These are phyloP conservation scores for Flaveria bidentis DNA, from an alignment of 129 eudicot species.

Conservation along the genomic window DNA sequence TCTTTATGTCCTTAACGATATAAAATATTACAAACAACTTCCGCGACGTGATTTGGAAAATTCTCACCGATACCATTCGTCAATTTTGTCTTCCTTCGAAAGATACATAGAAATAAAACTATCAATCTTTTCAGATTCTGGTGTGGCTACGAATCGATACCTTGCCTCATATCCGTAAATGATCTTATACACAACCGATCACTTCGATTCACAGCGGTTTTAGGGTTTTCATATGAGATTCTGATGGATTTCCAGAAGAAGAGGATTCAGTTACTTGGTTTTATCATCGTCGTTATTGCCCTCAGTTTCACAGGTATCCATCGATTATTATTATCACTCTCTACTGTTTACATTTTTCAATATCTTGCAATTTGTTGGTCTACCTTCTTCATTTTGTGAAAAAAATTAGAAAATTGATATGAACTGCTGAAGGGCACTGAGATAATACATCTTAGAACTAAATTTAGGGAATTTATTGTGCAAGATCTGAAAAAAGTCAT, in stretches of 20 bases:
- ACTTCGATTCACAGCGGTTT: conserved; percentile 10
- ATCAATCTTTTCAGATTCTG: conserved; percentile 10
- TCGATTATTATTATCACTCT: not conserved
- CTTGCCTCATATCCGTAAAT: conserved; percentile 21
- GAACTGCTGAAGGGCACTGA: too few species aligned
- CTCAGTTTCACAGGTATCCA: conserved; percentile 38
- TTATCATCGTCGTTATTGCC: conserved; percentile 20
- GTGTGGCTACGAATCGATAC: conserved; percentile 26
- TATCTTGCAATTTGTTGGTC: not conserved
- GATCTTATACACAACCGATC: conserved; percentile 13
- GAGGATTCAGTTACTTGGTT: conserved; percentile 29
- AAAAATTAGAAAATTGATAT: too few species aligned
- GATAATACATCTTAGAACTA: not conserved
- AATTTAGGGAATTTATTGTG: not conserved
- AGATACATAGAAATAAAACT: not conserved
- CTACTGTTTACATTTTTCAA: conserved; percentile 9
- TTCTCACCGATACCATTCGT: not conserved
- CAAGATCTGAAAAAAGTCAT: not conserved
- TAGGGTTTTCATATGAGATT: conserved; percentile 10
- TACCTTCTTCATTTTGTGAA: not conserved
- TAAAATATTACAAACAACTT: not conserved
- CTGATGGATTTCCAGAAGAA: conserved; percentile 38
- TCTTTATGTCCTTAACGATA: too few species aligned
- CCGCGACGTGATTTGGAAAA: not conserved
- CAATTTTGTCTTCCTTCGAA: not conserved